Percentiles rank a stretch among this genome's conserved stretches.
Evolutionary conservation across 768 basidiomycete species (phyloP).

Genomic region (Hygrophoropsis aurantiaca): DNA sequence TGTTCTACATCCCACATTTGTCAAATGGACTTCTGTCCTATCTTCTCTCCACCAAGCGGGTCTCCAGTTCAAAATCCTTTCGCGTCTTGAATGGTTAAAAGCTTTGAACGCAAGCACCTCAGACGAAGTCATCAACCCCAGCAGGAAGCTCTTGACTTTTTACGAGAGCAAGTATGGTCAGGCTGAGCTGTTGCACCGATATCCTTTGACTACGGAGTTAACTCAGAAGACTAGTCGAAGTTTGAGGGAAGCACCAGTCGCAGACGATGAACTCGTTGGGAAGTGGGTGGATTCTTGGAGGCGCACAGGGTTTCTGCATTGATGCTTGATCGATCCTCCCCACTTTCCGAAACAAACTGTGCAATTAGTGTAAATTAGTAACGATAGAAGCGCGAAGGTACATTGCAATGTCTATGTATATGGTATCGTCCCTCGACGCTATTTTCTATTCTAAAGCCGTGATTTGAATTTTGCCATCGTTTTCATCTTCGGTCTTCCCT

Average conservation of each 20-base stretch:
- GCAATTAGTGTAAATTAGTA: too few species aligned
- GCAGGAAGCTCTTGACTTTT: constrained; percentile 21
- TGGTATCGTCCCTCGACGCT: too few species aligned
- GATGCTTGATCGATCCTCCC: background rate
- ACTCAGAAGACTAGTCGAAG: constrained; percentile 14
- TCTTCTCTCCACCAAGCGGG: constrained; percentile 35
- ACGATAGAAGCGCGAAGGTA: too few species aligned
- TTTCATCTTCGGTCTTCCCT: too few species aligned
- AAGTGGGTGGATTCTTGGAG: constrained; percentile 46
- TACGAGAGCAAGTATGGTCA: constrained; percentile 25
- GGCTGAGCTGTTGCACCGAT: constrained; percentile 6
- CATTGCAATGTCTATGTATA: too few species aligned
- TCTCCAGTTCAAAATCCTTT: constrained; percentile 24
- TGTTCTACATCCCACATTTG: constrained; percentile 12
- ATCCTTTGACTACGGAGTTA: constrained; percentile 8
- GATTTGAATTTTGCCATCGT: too few species aligned
- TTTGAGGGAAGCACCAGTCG: constrained; percentile 14
- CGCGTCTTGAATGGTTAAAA: constrained; percentile 22
- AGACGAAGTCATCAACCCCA: constrained; percentile 22
- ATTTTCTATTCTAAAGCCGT: too few species aligned
- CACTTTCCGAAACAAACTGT: too few species aligned
- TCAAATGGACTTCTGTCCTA: constrained; percentile 41
- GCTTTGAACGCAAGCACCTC: constrained; percentile 20
- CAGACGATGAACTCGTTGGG: constrained; percentile 29
- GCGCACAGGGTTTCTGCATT: constrained; percentile 34